Conservation (phyloP, 2,329 filamentous ascomycete genomes). For the Xylariaceae sp. region DNA sequence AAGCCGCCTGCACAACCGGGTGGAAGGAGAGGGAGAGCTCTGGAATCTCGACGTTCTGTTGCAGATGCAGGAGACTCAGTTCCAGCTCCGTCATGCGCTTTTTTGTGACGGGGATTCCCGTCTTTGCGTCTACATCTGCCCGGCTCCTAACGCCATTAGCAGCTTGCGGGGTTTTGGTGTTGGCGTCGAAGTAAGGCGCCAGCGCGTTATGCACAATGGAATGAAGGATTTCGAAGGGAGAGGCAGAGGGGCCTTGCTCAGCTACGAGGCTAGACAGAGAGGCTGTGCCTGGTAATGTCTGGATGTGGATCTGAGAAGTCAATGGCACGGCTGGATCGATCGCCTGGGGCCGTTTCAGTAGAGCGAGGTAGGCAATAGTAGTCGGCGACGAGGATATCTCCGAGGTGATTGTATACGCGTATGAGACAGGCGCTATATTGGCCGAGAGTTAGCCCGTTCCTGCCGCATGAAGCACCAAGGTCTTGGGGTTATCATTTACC, state of each 20-base stretch:
- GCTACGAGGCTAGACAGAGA: constrained; percentile 60
- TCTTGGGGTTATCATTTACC: constrained; percentile 33
- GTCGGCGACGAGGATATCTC: constrained; percentile 75
- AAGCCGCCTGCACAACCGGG: constrained; percentile 76
- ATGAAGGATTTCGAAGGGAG: constrained; percentile 88
- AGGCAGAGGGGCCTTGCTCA: constrained; percentile 66
- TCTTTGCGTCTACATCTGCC: constrained; percentile 83
- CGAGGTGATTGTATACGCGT: constrained; percentile 73
- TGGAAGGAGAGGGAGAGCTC: constrained; percentile 84
- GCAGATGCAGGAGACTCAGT: constrained; percentile 80
- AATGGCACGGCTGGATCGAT: constrained; percentile 81
- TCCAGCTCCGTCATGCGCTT: constrained; percentile 95
- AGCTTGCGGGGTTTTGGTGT: constrained; percentile 74
- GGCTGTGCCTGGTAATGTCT: constrained; percentile 81
- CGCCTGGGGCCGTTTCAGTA: constrained; percentile 83
- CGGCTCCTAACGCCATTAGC: constrained; percentile 62
- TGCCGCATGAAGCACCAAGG: not conserved
- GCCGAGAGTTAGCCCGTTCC: constrained; percentile 23
- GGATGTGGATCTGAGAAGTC: constrained; percentile 83
- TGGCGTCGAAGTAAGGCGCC: constrained; percentile 95
- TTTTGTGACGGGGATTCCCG: constrained; percentile 93
- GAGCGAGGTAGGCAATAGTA: constrained; percentile 79
- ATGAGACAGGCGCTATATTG: constrained; percentile 43
- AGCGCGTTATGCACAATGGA: constrained; percentile 86
- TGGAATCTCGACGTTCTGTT: constrained; percentile 97